A percentile compares a stretch with the other conserved stretches of the same genome.
Evolutionary conservation across 2,329 filamentous ascomycete species (phyloP).

Genomic region (Aspergillus amoenus): DNA sequence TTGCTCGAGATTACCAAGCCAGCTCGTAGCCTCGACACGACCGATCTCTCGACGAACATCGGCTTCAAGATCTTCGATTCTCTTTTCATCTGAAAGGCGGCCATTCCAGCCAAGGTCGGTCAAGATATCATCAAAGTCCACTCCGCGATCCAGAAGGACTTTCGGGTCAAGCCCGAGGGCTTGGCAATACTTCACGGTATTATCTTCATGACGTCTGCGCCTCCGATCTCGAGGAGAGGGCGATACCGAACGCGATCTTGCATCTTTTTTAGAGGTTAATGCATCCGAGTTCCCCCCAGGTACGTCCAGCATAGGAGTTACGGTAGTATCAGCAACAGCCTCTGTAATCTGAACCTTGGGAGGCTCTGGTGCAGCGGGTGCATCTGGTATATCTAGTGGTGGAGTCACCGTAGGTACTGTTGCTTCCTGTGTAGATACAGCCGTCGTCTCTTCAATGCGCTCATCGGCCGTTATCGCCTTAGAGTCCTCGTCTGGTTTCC

Average conservation of each 20-base stretch:
- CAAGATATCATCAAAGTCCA: constrained; percentile 78
- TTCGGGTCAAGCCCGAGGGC: constrained; percentile 74
- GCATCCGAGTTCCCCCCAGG: constrained; percentile 17
- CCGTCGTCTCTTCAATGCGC: constrained; percentile 29
- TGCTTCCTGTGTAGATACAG: constrained; percentile 21
- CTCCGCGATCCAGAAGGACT: constrained; percentile 72
- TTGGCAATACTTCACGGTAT: constrained; percentile 75
- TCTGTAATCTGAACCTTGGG: constrained; percentile 43
- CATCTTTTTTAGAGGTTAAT: constrained; percentile 21
- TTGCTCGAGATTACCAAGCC: constrained; percentile 78
- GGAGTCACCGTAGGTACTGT: not conserved
- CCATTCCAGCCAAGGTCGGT: constrained; percentile 89
- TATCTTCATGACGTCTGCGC: constrained; percentile 65
- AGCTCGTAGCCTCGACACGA: constrained; percentile 87
- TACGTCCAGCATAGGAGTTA: constrained; percentile 25
- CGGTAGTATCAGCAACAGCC: constrained; percentile 28
- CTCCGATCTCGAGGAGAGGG: constrained; percentile 51
- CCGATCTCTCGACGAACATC: constrained; percentile 86
- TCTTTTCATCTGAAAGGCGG: constrained; percentile 70
- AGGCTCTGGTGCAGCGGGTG: constrained; percentile 19
- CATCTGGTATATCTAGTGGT: not conserved
- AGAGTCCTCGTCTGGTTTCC: constrained; percentile 42
- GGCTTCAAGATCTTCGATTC: constrained; percentile 75
- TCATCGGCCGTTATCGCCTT: constrained; percentile 30
- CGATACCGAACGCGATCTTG: constrained; percentile 34